Conservation (phyloP, 2,329 filamentous ascomycete species). For the Pleoardoris graminearum region DNA sequence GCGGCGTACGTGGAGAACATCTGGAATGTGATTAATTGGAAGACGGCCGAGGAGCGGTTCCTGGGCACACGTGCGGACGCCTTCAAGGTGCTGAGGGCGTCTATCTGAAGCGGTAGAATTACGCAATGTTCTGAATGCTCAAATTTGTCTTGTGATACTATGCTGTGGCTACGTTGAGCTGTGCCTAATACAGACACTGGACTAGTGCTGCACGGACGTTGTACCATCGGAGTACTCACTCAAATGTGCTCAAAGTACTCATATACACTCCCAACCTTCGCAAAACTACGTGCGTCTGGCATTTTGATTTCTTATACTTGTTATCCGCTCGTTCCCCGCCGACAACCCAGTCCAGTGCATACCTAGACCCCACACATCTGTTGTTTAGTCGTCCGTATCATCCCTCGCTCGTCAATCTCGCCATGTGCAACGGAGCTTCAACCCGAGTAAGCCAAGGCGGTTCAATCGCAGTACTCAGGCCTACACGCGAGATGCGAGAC, state of each 20-base stretch:
- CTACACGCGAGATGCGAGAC: conserved; percentile 15
- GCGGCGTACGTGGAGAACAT: conserved; percentile 75
- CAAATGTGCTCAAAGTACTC: conserved; percentile 45
- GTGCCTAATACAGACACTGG: conserved; percentile 26
- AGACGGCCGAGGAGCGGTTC: conserved; percentile 67
- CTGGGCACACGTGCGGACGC: conserved; percentile 48
- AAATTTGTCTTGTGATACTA: not conserved
- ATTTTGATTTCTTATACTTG: not conserved
- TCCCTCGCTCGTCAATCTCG: not conserved
- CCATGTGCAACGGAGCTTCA: conserved; percentile 39
- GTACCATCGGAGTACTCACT: conserved; percentile 36
- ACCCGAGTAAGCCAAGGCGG: conserved; percentile 39
- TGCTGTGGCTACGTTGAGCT: too few species aligned
- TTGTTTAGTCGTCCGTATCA: not conserved
- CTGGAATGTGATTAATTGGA: conserved; percentile 80
- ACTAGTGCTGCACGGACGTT: conserved; percentile 12
- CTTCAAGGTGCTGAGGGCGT: conserved; percentile 45
- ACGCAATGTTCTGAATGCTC: not conserved
- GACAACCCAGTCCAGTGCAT: not conserved
- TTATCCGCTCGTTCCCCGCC: not conserved
- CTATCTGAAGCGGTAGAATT: conserved; percentile 20
- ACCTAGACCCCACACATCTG: not conserved
- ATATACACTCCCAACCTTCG: conserved; percentile 25
- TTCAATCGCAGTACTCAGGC: conserved; percentile 39
- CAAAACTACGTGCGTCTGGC: not conserved